Conservation (phyloP, 2,329 filamentous ascomycete genomes). For the Xylaria sp. region DNA sequence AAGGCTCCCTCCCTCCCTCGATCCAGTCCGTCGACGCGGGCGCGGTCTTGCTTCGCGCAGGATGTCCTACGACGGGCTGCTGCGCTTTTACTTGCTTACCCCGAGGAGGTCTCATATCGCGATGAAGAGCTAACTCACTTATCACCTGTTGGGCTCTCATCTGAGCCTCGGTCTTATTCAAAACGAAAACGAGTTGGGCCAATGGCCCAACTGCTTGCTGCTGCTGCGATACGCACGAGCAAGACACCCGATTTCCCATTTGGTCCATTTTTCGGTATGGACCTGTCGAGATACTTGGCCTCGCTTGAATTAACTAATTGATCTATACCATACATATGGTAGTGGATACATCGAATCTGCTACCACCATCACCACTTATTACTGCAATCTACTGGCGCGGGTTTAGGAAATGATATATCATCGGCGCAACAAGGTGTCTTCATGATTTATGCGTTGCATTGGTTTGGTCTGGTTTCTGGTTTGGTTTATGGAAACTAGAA, state of each 20-base stretch:
- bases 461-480: too few relatives aligned
- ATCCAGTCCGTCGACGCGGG: too few relatives aligned
- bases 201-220: neutral
- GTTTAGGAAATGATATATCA: neutral
- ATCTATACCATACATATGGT: too few relatives aligned
- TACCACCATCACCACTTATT: neutral
- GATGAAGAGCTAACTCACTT: too few relatives aligned
- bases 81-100: neutral
- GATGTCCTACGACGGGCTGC: neutral
- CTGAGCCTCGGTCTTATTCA: neutral
- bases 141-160: neutral
- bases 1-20: neutral
- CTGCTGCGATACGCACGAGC: neutral
- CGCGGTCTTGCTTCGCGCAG: too few relatives aligned
- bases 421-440: neutral
- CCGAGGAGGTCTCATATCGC: neutral
- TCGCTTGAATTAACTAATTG: neutral
- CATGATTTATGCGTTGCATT: constrained; percentile 17
- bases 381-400: neutral
- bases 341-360: too few relatives aligned
- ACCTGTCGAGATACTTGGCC: too few relatives aligned
- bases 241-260: too few relatives aligned
- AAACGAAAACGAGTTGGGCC: neutral
- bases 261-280: too few relatives aligned
- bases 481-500: too few relatives aligned